Evolutionary conservation across 75 land plant genomes (phyloP).

Genomic region (Pseudotsuga menziesii): DNA sequence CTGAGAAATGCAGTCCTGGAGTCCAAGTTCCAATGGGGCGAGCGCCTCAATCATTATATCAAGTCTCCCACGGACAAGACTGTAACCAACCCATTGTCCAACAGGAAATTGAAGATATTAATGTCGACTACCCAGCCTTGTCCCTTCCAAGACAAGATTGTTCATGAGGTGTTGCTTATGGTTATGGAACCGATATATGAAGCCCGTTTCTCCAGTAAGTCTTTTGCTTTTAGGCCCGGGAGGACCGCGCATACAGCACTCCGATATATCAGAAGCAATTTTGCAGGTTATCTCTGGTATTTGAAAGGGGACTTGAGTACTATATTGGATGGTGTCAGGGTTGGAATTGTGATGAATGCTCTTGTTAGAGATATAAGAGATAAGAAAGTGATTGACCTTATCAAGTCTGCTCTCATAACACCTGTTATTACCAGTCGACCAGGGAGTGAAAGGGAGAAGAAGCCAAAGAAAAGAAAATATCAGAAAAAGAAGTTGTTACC

Average conservation of each 20-base stretch:
- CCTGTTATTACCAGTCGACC: conserved; percentile 43
- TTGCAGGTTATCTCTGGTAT: conserved; percentile 78
- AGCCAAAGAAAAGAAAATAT: conserved; percentile 60
- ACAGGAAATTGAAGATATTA: conserved; percentile 46
- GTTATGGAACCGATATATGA: conserved; percentile 79
- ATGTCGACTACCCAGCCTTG: conserved; percentile 52
- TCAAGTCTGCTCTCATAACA: conserved; percentile 57
- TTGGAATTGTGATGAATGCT: conserved; percentile 52
- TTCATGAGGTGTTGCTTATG: conserved; percentile 84
- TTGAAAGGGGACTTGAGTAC: conserved; percentile 65
- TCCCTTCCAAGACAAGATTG: conserved; percentile 70
- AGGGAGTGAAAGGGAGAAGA: conserved; percentile 25
- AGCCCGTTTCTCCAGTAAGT: conserved; percentile 60
- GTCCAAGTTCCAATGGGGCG: conserved; percentile 65
- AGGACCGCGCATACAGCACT: conserved; percentile 69
- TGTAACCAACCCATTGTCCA: conserved; percentile 46
- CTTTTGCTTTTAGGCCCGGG: conserved; percentile 80
- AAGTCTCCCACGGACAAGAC: conserved; percentile 59
- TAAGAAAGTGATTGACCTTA: conserved; percentile 63
- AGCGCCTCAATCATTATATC: conserved; percentile 48
- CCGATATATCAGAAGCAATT: conserved; percentile 56
- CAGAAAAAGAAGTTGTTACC: conserved; percentile 63
- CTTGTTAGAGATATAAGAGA: conserved; percentile 59
- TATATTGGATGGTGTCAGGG: conserved; percentile 46
- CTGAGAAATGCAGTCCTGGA: conserved; percentile 69